Evolutionary conservation across 345 rosid genomes (phyloP).

Genomic region (Erucastrum elatum): DNA sequence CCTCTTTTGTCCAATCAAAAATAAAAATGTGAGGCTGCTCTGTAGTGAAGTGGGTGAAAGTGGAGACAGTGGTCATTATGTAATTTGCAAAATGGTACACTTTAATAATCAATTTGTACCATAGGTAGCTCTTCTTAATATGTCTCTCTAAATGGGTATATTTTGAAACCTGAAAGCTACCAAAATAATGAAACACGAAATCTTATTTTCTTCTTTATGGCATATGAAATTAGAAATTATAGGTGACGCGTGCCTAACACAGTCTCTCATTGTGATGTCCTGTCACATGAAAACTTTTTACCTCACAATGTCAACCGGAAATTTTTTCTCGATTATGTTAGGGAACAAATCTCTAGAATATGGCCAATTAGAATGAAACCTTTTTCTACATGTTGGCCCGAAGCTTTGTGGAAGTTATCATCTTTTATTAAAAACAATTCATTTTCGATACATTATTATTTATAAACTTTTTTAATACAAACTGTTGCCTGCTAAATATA

Average conservation of each 20-base stretch:
- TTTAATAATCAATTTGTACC: slow-evolving; percentile 30
- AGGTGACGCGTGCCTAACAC: slow-evolving; percentile 37
- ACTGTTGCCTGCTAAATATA: not conserved
- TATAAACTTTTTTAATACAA: not conserved
- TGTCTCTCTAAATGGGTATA: slow-evolving; percentile 15
- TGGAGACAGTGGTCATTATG: slow-evolving; percentile 51
- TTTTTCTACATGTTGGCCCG: not conserved
- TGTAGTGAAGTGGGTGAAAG: slow-evolving; percentile 50
- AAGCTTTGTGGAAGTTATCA: not conserved
- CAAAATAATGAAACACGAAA: slow-evolving; percentile 6
- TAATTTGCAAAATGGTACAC: slow-evolving; percentile 30
- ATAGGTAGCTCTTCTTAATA: slow-evolving; percentile 21
- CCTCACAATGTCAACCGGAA: slow-evolving; percentile 2
- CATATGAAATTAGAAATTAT: slow-evolving; percentile 23
- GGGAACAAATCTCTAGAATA: slow-evolving; percentile 11
- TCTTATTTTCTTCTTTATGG: not conserved
- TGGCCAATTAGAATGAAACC: slow-evolving; percentile 1
- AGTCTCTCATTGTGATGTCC: slow-evolving; percentile 34
- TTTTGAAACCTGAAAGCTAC: slow-evolving; percentile 19
- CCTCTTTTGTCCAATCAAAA: slow-evolving; percentile 53
- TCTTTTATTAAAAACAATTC: not conserved
- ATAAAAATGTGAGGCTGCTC: slow-evolving; percentile 24
- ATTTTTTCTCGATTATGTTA: not conserved
- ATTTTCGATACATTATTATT: not conserved
- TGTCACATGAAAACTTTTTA: slow-evolving; percentile 17